Evolutionary conservation across 1,284 basidiomycete species (phyloP), one percentile per base, ranked within the genome.

Genomic region (Microbotryum silenes-acaulis): DNA sequence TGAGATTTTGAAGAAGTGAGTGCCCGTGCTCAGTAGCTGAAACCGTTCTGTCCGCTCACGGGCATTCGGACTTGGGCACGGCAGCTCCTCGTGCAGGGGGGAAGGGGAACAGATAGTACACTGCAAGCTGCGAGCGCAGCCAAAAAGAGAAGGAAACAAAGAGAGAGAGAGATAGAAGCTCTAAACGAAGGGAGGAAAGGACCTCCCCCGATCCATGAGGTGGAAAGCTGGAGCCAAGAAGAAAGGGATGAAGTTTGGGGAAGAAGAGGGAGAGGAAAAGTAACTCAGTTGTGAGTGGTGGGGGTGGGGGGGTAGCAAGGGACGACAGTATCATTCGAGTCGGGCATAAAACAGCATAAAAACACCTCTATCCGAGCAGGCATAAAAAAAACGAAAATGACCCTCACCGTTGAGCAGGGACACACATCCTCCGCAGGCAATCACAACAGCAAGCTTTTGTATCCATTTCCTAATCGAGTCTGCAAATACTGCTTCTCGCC

Each of bases 1-100:
- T 4, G 57, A 63, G 1, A 31, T 45, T 6, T 16, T 64, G 4
- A 60, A 56, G 42, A 45, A 51, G 27, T 42, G 6, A 16, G 37
- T 42, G 14, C 2, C 14, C 37, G 4, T 42, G 16, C 37, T 16
- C 5, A 42, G 14, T 29, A 29, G 9, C 9, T 33, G 18, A 54
- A 21, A 37, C n/a, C n/a, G 12, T 31, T 25, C 21, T 44, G 37
- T 14, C 33, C 9, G 37, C n/a, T 25, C 37, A 23, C 31, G 31
- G 8, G 8, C 31, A 31, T 8, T 42, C 12, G 16, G 3, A 42
- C 37, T 0, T 10, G 7, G 37, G 14, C 37, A 12, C 37, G 16
- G 16, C 14, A 42, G 16, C 16, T 42, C 37, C 12, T 42, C 37
- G 16, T 16, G 27, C 12, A 42, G 12, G 37, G 37, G 37, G 37